These are phyloP conservation scores for Gracilaria gracilis DNA, from an alignment of 23 red algal genomes.

Conservation along the genomic window DNA sequence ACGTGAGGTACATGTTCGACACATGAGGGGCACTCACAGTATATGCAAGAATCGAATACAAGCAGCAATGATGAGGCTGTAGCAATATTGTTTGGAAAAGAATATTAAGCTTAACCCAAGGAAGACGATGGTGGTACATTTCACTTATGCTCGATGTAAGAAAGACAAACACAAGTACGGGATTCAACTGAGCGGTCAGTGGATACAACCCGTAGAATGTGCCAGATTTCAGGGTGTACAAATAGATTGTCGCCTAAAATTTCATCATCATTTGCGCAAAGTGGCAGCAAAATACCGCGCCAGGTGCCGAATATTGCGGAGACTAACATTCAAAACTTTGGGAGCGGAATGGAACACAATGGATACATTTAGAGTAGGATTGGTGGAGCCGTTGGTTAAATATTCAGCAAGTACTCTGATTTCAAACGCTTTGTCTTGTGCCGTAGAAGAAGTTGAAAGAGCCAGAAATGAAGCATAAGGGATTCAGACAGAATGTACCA, in stretches of 20 bases:
- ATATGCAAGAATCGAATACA: not conserved
- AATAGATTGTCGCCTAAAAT: not conserved
- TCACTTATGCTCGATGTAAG: not conserved
- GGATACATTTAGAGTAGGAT: not conserved
- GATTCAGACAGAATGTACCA: not conserved
- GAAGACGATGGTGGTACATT: not conserved
- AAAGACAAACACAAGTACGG: not conserved
- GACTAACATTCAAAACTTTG: not conserved
- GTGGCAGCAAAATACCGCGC: not conserved
- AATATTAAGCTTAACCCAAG: not conserved
- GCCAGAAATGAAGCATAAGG: not conserved
- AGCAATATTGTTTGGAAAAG: not conserved
- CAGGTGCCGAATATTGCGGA: not conserved
- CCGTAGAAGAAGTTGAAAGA: not conserved
- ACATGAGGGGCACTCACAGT: no score
- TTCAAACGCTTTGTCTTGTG: not conserved
- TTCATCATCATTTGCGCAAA: not conserved
- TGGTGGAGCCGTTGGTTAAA: not conserved
- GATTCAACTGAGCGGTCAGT: not conserved
- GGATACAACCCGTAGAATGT: not conserved
- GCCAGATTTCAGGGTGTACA: not conserved
- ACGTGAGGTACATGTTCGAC: no score
- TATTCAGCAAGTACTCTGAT: not conserved
- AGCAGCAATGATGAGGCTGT: not conserved
- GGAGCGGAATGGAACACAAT: conserved; percentile 1